A percentile compares a stretch with the other conserved stretches of the same genome.
phyloP scores from a whole-genome alignment of 192 early-diverging fungal genomes.

The Coemansia sp. region DNA sequence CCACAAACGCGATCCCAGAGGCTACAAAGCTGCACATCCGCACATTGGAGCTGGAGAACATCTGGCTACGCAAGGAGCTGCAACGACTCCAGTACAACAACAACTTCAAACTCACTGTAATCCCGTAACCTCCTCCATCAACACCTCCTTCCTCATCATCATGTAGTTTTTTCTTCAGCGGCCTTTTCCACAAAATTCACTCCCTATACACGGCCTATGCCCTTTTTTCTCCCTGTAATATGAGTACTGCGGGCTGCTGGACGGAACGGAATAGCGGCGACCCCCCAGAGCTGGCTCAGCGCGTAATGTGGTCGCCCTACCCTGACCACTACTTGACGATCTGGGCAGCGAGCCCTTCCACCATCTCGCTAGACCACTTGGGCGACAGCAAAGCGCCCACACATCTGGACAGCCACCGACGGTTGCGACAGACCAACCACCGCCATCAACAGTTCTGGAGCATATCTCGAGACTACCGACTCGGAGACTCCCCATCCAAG shows the following conservation, averaged over 20 bases:
- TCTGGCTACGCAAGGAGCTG: conserved; percentile 40
- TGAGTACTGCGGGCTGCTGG: not conserved
- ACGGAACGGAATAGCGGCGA: not conserved
- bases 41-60: conserved; percentile 54
- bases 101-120: not conserved
- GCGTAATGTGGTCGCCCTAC: conserved; percentile 50
- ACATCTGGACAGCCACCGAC: conserved; percentile 12
- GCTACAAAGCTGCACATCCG: conserved; percentile 25
- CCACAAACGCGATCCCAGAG: conserved; percentile 28
- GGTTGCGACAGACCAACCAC: not conserved
- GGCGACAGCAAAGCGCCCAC: not conserved
- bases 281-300: not conserved
- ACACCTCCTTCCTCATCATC: not conserved
- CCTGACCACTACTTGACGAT: conserved; percentile 49
- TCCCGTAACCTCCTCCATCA: not conserved
- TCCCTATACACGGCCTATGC: not conserved
- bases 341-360: conserved; percentile 27
- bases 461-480: conserved; percentile 36
- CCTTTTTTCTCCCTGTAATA: not conserved
- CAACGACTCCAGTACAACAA: not conserved
- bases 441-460: conserved; percentile 35
- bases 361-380: not conserved
- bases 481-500: not conserved
- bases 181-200: not conserved
- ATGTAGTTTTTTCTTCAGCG: not conserved